phyloP scores from a whole-genome alignment of 768 basidiomycete genomes.

The Calocybe cyanea region DNA sequence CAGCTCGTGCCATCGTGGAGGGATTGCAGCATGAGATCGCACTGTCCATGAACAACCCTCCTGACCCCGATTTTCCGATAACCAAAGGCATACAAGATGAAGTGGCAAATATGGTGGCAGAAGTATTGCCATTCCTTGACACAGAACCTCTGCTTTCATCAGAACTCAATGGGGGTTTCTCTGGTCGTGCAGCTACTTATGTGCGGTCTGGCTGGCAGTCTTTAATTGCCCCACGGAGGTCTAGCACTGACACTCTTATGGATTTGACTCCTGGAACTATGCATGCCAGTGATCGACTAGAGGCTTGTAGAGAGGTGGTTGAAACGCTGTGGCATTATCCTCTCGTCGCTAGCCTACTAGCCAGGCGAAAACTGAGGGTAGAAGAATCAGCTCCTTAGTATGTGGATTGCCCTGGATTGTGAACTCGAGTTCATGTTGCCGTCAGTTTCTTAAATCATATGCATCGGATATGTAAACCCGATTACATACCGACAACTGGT shows the following conservation, averaged over 20 bases:
- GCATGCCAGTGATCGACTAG: constrained; percentile 48
- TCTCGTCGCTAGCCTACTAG: constrained; percentile 51
- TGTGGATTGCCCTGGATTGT: constrained; percentile 24
- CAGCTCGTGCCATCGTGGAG: constrained; percentile 11
- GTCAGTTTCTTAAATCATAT: constrained; percentile 64
- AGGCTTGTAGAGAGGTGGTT: constrained; percentile 45
- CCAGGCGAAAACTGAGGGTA: constrained; percentile 55
- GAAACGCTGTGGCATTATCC: constrained; percentile 67
- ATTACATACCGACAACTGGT: constrained; percentile 73
- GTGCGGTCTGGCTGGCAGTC: constrained; percentile 16
- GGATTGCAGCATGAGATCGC: constrained; percentile 9
- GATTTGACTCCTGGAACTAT: constrained; percentile 4
- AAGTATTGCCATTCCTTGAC: constrained; percentile 12
- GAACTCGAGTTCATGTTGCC: not conserved
- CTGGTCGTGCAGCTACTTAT: constrained; percentile 12
- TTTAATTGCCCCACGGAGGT: constrained; percentile 7
- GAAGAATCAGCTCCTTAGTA: constrained; percentile 78
- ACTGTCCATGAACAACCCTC: constrained; percentile 9
- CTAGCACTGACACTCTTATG: constrained; percentile 10
- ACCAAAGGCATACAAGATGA: constrained; percentile 10
- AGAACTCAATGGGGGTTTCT: constrained; percentile 14
- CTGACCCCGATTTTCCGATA: constrained; percentile 10
- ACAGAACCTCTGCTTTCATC: constrained; percentile 6
- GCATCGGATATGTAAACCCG: constrained; percentile 57
- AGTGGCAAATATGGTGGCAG: constrained; percentile 1